phyloP scores from a whole-genome alignment of 2,329 filamentous ascomycete species.

The Orbilia brochopaga region DNA sequence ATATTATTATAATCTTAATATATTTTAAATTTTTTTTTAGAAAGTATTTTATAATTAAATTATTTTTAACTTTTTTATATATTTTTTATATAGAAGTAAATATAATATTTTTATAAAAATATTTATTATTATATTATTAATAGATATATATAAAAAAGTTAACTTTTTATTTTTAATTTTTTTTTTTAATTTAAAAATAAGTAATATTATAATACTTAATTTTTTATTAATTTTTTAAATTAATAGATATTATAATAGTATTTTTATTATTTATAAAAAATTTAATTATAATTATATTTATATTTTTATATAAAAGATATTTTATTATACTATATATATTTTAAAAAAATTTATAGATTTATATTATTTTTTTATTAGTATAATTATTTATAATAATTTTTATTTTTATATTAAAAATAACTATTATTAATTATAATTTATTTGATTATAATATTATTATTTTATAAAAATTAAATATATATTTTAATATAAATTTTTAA shows the following conservation, averaged over 20 bases:
- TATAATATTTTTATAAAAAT: constrained; percentile 16
- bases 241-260: no score
- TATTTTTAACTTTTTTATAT: constrained; percentile 3
- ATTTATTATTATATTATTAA: constrained; percentile 16
- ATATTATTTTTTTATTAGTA: constrained; percentile 26
- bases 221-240: constrained; percentile 27
- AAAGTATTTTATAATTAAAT: constrained; percentile 8
- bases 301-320: no score
- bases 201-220: constrained; percentile 17
- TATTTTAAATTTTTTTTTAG: constrained; percentile 4
- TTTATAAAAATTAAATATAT: no score
- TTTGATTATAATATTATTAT: no score
- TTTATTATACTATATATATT: no score
- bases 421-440: no score
- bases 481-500: no score
- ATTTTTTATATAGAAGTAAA: constrained; percentile 10
- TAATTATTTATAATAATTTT: no score
- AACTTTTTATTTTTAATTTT: constrained; percentile 21
- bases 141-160: constrained; percentile 9
- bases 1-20: constrained; percentile 12
- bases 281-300: no score
- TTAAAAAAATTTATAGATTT: not conserved
- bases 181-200: constrained; percentile 22
- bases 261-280: no score
- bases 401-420: no score